Evolutionary conservation across 768 basidiomycete species (phyloP).

Genomic region (Punctularia strigosozonata): DNA sequence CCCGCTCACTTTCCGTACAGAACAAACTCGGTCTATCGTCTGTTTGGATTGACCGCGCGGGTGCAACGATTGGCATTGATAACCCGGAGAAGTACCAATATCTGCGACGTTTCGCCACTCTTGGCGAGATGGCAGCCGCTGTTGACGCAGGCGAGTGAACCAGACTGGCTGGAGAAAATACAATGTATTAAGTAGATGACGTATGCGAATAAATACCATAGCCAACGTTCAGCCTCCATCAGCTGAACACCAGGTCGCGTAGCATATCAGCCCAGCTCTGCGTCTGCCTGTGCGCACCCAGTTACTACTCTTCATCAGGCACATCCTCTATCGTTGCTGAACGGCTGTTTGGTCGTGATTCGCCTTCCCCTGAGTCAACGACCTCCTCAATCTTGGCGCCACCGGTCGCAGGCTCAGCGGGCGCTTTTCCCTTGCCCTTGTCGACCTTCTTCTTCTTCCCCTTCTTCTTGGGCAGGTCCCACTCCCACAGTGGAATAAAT

Average conservation of each 20-base stretch:
- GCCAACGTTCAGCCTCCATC: neutral
- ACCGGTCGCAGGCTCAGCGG: conserved; percentile 18
- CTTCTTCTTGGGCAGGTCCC: conserved; percentile 73
- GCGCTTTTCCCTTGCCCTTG: conserved; percentile 27
- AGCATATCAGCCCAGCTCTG: no score
- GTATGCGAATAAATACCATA: neutral
- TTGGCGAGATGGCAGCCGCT: conserved; percentile 49
- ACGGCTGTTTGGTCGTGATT: conserved; percentile 22
- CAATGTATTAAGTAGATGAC: neutral
- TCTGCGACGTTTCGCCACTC: conserved; percentile 34
- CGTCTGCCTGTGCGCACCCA: no score
- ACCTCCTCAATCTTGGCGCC: conserved; percentile 28
- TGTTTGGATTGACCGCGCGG: conserved; percentile 56
- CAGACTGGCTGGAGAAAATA: neutral
- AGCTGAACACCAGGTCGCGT: no score
- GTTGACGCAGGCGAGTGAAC: conserved; percentile 22
- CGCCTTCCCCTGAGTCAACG: conserved; percentile 16
- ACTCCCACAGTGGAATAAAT: conserved; percentile 94
- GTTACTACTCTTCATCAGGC: no score
- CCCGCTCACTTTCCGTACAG: no score
- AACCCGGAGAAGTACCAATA: conserved; percentile 10
- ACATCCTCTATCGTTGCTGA: conserved; percentile 33
- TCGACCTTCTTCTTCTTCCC: conserved; percentile 55
- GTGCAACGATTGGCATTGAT: conserved; percentile 27
- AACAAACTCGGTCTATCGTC: conserved; percentile 40